These are phyloP conservation scores for Dactylonectria estremocensis DNA, from an alignment of 2,329 filamentous ascomycete genomes.

Conservation along the genomic window DNA sequence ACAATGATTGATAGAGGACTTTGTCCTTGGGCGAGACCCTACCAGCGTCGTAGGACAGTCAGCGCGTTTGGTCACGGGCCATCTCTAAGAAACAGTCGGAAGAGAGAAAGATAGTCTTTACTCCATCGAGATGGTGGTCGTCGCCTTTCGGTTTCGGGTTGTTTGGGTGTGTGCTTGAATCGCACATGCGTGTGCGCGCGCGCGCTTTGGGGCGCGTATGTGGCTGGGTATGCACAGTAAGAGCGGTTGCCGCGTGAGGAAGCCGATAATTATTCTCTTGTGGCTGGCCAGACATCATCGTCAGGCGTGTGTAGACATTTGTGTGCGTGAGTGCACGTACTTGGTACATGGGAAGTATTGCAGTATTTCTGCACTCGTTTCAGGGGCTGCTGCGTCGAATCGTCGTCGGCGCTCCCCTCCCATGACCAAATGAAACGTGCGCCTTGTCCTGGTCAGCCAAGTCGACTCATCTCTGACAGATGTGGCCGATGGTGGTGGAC, in stretches of 20 bases:
- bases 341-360: too few species aligned
- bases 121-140: slow-evolving; percentile 25
- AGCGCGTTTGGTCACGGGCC: slow-evolving; percentile 28
- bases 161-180: slow-evolving; percentile 20
- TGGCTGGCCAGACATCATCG: not conserved
- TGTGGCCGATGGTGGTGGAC: slow-evolving; percentile 33
- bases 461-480: slow-evolving; percentile 21
- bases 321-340: slow-evolving; percentile 11
- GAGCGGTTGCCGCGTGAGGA: slow-evolving; percentile 32
- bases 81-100: slow-evolving; percentile 33
- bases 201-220: not conserved
- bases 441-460: slow-evolving; percentile 26
- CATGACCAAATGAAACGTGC: slow-evolving; percentile 25
- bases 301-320: slow-evolving; percentile 8
- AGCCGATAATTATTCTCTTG: not conserved
- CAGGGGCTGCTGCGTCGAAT: slow-evolving; percentile 17
- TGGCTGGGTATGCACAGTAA: slow-evolving; percentile 29
- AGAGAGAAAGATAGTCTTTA: slow-evolving; percentile 21
- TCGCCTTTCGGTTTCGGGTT: slow-evolving; percentile 23
- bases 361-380: slow-evolving; percentile 6
- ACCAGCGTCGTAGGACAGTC: slow-evolving; percentile 20
- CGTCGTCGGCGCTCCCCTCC: slow-evolving; percentile 6
- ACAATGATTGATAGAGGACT: slow-evolving; percentile 9
- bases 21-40: slow-evolving; percentile 16
- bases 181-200: slow-evolving; percentile 13